Base-by-base conservation (phyloP, 108 stramenopile species). In the Epithemia pelagica region DNA sequence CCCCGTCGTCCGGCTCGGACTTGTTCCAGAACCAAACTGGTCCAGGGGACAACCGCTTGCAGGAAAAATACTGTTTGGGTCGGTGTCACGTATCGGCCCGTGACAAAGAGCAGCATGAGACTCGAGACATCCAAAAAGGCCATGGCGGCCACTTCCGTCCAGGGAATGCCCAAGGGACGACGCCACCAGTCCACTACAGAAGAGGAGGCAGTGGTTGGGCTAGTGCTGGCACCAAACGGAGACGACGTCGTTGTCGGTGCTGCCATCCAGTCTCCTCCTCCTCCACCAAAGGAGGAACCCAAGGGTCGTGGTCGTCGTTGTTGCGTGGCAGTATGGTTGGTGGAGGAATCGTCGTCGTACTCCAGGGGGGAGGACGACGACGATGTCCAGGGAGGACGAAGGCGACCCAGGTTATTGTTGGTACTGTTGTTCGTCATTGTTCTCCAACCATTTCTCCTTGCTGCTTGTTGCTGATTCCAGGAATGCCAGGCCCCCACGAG, bases 51-150 rank as follows among this genome's bases (percentile, higher is more conserved):
- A 0, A 84, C 84, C 1, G 84, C 77, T 66, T 93, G 92, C 2
- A 89, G 85, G 20, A 93, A 74, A 65, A 93, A 87, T 1, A 90
- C 92, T 0, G 87, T 93, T 46, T 87, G 61, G n/a, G 87, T 86
- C 1, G 92, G 92, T 27, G 89, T 73, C 1, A 93, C 89, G 70
- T 90, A 86, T 19, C 74, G 74, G 2, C 92, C 92, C 46, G 83
- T 84, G 22, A 90, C 74, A 37, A 89, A 82, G 10, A 86, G 82
- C 33, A 93, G 66, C 8, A 90, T 64, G 55, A 93, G 68, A 58
- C 86, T 82, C 3, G 87, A 69, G 19, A 89, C 85, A 66, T 93
- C 92, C 30, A 93, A 59, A 18, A 93, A 64, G n/a, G 89, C 89
- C 89, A 93, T 93, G 37, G 85, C 59, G 27, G 82, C 88, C 23